Percentiles rank a stretch among this genome's conserved stretches.
These are phyloP conservation scores for Erythrobasidium yunnanense DNA, from an alignment of 768 basidiomycete species.

Conservation along the genomic window DNA sequence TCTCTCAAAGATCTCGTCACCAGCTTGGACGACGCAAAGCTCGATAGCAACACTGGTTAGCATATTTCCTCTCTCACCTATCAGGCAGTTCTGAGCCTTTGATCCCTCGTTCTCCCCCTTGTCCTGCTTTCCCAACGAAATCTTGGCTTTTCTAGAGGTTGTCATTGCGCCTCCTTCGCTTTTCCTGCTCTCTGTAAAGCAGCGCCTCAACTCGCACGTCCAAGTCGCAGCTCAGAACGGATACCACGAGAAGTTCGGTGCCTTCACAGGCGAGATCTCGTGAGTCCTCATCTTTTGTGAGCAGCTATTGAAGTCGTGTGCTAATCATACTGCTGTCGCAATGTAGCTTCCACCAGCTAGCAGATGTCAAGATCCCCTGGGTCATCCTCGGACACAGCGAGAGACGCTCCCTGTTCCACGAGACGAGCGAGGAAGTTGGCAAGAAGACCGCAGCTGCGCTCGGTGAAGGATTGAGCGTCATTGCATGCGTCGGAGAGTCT, in stretches of 20 bases:
- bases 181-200: slow-evolving; percentile 65
- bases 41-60: slow-evolving; percentile 65
- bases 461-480: slow-evolving; percentile 63
- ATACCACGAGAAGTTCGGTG: slow-evolving; percentile 70
- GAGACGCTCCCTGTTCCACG: slow-evolving; percentile 82
- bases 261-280: slow-evolving; percentile 97
- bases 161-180: slow-evolving; percentile 83
- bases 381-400: slow-evolving; percentile 97
- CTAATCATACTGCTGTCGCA: not conserved
- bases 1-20: slow-evolving; percentile 58
- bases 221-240: slow-evolving; percentile 84
- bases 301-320: not conserved
- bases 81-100: slow-evolving; percentile 6
- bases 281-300: slow-evolving; percentile 39
- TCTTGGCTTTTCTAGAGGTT: slow-evolving; percentile 54
- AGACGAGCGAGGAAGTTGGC: slow-evolving; percentile 70
- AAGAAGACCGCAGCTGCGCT: slow-evolving; percentile 76
- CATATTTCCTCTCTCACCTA: slow-evolving; percentile 17
- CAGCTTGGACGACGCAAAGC: slow-evolving; percentile 62
- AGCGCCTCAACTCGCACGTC: slow-evolving; percentile 53
- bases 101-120: slow-evolving; percentile 15
- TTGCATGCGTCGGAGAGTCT: slow-evolving; percentile 93
- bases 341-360: slow-evolving; percentile 65
- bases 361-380: slow-evolving; percentile 74
- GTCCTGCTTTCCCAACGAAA: not conserved